phyloP scores from a whole-genome alignment of 2,329 filamentous ascomycete species.

The Aspergillus flavus region DNA sequence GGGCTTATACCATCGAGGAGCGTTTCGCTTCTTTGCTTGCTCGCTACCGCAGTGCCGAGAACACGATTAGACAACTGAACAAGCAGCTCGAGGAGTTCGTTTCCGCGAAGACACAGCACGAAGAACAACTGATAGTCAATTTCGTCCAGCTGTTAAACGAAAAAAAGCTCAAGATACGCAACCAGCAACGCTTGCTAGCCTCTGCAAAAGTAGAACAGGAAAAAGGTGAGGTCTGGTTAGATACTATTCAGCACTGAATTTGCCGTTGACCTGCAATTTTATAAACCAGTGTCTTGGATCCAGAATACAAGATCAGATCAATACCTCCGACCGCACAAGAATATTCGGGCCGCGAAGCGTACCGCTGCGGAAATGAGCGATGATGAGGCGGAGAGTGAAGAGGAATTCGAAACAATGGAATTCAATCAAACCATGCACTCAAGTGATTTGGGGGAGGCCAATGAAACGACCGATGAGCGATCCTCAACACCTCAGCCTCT shows the following conservation, averaged over 20 bases:
- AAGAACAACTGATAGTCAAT: conserved; percentile 59
- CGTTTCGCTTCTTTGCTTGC: conserved; percentile 46
- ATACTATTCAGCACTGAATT: neutral
- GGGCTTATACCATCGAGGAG: conserved; percentile 45
- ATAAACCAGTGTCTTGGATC: conserved; percentile 30
- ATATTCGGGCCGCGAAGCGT: conserved; percentile 30
- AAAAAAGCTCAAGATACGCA: conserved; percentile 67
- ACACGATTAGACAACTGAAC: conserved; percentile 54
- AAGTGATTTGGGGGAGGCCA: conserved; percentile 11
- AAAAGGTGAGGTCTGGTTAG: conserved; percentile 31
- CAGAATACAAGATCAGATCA: conserved; percentile 21
- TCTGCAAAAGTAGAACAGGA: conserved; percentile 49
- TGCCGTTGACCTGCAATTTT: neutral
- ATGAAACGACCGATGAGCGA: conserved; percentile 30
- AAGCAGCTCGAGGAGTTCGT: conserved; percentile 61
- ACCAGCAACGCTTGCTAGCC: conserved; percentile 60
- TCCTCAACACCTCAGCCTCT: conserved; percentile 34
- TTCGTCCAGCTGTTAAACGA: conserved; percentile 62
- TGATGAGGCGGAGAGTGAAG: conserved; percentile 33
- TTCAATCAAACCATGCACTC: conserved; percentile 25
- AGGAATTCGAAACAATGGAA: conserved; percentile 43
- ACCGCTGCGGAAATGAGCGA: conserved; percentile 23
- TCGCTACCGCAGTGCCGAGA: conserved; percentile 48
- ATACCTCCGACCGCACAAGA: conserved; percentile 15
- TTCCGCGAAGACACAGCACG: conserved; percentile 58